Percentiles rank a stretch among this genome's conserved stretches.
Evolutionary conservation across 805 yeast species (phyloP).

Genomic region (Hyphopichia homilentoma): DNA sequence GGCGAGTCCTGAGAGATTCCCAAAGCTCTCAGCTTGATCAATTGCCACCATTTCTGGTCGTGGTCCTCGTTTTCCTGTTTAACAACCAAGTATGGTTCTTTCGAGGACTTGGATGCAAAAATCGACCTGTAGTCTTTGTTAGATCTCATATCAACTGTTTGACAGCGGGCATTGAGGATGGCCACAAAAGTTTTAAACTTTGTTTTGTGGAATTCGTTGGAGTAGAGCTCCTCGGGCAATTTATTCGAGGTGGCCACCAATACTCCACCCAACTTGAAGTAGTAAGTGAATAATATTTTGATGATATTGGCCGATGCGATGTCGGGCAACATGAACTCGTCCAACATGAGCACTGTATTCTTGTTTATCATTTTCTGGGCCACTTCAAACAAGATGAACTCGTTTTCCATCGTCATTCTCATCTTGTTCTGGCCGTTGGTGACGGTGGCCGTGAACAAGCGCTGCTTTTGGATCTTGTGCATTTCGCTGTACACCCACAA

Average conservation of each 20-base stretch:
- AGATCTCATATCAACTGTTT: constrained; percentile 59
- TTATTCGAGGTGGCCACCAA: constrained; percentile 71
- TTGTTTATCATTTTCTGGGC: constrained; percentile 60
- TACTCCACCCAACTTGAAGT: constrained; percentile 72
- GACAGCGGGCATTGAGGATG: constrained; percentile 56
- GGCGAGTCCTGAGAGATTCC: constrained; percentile 7
- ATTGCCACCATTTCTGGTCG: constrained; percentile 28
- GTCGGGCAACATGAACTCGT: constrained; percentile 77
- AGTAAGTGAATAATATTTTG: constrained; percentile 61
- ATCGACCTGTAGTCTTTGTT: constrained; percentile 49
- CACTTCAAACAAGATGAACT: constrained; percentile 60
- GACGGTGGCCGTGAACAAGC: constrained; percentile 29
- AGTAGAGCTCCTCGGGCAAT: constrained; percentile 67
- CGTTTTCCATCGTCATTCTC: constrained; percentile 49
- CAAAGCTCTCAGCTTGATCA: constrained; percentile 23
- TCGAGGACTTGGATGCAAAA: constrained; percentile 16
- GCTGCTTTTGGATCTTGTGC: constrained; percentile 48
- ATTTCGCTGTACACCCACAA: constrained; percentile 64
- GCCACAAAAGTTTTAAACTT: constrained; percentile 56
- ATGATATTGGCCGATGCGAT: constrained; percentile 69
- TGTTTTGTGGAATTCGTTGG: constrained; percentile 57
- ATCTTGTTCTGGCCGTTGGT: constrained; percentile 9
- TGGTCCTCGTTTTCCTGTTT: constrained; percentile 20
- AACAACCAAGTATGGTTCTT: constrained; percentile 29
- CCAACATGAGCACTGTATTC: constrained; percentile 59